phyloP scores from a whole-genome alignment of 75 land plant species.

The Sequoiadendron giganteum region DNA sequence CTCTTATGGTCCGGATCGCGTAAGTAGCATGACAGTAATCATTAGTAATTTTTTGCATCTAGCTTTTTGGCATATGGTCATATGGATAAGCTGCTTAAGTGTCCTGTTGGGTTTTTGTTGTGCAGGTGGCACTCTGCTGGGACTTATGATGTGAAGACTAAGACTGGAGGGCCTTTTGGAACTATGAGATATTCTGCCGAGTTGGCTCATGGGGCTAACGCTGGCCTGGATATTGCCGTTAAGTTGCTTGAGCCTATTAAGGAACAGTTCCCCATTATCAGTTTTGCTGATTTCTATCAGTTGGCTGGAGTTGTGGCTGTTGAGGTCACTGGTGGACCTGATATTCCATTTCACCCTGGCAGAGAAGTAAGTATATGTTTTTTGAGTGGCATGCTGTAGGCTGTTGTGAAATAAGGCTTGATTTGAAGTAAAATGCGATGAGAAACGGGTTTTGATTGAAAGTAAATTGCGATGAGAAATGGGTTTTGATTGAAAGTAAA shows the following conservation, averaged over 20 bases:
- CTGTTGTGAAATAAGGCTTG: neutral
- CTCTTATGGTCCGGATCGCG: constrained; percentile 85
- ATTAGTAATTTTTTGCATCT: neutral
- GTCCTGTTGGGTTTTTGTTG: neutral
- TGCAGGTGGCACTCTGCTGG: constrained; percentile 97
- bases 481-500: neutral
- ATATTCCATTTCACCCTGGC: constrained; percentile 90
- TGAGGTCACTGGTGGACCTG: constrained; percentile 96
- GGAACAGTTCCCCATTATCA: constrained; percentile 74
- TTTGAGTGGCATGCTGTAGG: too few species aligned
- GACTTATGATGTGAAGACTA: constrained; percentile 72
- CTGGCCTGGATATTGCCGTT: constrained; percentile 85
- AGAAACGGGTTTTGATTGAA: neutral
- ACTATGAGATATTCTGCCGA: constrained; percentile 68
- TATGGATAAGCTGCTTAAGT: neutral
- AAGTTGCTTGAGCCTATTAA: constrained; percentile 79
- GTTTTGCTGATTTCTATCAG: constrained; percentile 91
- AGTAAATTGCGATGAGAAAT: neutral
- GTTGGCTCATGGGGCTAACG: constrained; percentile 79
- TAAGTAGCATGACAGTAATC: constrained; percentile 14
- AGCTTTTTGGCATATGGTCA: neutral
- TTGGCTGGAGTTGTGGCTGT: constrained; percentile 98
- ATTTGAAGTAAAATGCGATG: neutral
- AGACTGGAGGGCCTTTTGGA: constrained; percentile 98
- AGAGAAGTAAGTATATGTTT: constrained; percentile 50